These are phyloP conservation scores for Tulasnella sp. DNA, from an alignment of 768 basidiomycete species.

Conservation along the genomic window DNA sequence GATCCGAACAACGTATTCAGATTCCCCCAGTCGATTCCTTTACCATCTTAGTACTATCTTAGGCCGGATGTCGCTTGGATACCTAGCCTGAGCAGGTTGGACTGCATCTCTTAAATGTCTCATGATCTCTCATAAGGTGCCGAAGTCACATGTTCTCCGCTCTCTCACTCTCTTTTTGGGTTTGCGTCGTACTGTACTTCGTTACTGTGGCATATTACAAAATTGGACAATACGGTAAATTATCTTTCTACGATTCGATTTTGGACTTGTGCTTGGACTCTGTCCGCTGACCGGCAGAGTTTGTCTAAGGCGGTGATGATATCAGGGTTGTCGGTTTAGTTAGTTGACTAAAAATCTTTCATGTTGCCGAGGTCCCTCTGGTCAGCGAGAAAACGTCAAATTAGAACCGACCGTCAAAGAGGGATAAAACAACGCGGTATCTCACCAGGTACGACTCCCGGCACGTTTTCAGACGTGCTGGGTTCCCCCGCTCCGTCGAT, in stretches of 20 bases:
- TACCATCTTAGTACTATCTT: not conserved
- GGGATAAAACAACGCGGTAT: not conserved
- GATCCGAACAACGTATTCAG: conserved; percentile 27
- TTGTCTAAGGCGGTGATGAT: not conserved
- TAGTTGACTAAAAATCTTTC: not conserved
- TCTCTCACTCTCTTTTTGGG: not conserved
- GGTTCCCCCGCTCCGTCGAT: not conserved
- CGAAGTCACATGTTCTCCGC: not conserved
- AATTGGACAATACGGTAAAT: not conserved
- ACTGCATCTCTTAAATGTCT: too few species aligned
- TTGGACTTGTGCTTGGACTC: too few species aligned
- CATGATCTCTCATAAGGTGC: not conserved
- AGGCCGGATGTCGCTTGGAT: not conserved
- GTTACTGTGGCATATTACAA: not conserved
- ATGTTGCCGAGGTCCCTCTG: not conserved
- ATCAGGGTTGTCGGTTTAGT: not conserved
- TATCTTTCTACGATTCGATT: too few species aligned
- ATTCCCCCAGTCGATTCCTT: conserved; percentile 24
- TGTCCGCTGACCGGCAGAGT: not conserved
- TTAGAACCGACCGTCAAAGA: not conserved
- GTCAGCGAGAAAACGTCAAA: not conserved
- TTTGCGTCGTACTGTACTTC: not conserved
- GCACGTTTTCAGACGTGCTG: not conserved
- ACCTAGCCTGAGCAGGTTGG: not conserved
- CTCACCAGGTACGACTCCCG: not conserved